Conservation (phyloP, 805 yeast genomes). For the Candida quercuum region DNA sequence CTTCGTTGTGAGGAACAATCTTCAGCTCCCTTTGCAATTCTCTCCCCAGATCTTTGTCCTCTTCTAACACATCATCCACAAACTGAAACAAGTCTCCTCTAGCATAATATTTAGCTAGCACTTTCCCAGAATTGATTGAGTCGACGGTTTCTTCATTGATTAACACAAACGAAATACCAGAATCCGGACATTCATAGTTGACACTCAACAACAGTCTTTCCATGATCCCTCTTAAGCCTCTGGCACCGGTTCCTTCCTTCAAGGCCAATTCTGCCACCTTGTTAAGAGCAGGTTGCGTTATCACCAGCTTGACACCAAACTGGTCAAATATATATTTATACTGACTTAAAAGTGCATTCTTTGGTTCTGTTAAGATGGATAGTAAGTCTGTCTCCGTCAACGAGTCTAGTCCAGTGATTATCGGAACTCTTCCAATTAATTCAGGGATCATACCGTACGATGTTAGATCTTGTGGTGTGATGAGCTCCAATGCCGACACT, state of each 20-base stretch:
- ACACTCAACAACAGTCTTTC: constrained; percentile 45
- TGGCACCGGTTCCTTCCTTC: constrained; percentile 54
- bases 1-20: constrained; percentile 4
- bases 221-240: constrained; percentile 52
- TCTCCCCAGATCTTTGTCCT: constrained; percentile 34
- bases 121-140: constrained; percentile 28
- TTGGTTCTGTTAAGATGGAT: constrained; percentile 49
- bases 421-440: constrained; percentile 53
- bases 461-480: constrained; percentile 45
- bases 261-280: constrained; percentile 44
- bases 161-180: constrained; percentile 45
- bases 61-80: constrained; percentile 34
- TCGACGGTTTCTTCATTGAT: constrained; percentile 40
- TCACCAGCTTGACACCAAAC: constrained; percentile 44
- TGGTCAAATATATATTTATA: constrained; percentile 48
- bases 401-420: constrained; percentile 43
- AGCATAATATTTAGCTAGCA: constrained; percentile 39
- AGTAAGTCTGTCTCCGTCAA: constrained; percentile 39
- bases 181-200: constrained; percentile 57
- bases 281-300: constrained; percentile 44
- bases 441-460: constrained; percentile 56
- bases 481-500: constrained; percentile 38
- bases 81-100: constrained; percentile 38
- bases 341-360: constrained; percentile 48
- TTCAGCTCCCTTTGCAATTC: constrained; percentile 27